Conservation (phyloP, 768 basidiomycete genomes). For the Sporobolomyces phaffii region DNA sequence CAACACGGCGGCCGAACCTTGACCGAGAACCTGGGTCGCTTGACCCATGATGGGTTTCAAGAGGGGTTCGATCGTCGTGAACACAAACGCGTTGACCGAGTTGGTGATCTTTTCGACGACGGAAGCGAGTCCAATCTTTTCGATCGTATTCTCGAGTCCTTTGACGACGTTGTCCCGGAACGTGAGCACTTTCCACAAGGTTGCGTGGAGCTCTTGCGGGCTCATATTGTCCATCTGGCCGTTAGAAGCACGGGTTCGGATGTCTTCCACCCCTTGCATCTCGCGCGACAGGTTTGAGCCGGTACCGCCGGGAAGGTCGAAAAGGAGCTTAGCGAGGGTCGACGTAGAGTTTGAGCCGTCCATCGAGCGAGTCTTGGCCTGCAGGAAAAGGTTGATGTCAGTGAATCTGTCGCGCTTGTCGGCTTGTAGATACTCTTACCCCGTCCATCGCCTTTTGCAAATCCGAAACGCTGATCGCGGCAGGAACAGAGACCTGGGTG, state of each 20-base stretch:
- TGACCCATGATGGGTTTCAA: conserved; percentile 59
- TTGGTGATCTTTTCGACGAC: conserved; percentile 75
- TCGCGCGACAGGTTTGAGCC: conserved; percentile 40
- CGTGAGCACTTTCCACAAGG: conserved; percentile 75
- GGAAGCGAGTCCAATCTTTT: conserved; percentile 69
- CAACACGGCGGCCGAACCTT: conserved; percentile 69
- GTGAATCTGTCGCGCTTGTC: too few relatives aligned
- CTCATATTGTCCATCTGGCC: conserved; percentile 68
- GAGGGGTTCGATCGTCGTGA: conserved; percentile 78
- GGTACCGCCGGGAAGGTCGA: conserved; percentile 58
- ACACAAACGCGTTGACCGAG: conserved; percentile 66
- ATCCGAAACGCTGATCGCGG: conserved; percentile 60
- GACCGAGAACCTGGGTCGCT: conserved; percentile 59
- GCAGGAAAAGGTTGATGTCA: conserved; percentile 35
- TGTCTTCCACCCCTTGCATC: conserved; percentile 59
- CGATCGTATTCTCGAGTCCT: conserved; percentile 69
- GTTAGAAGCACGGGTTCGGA: conserved; percentile 59
- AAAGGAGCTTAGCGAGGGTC: conserved; percentile 58
- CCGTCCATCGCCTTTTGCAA: conserved; percentile 69
- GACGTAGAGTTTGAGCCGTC: conserved; percentile 45
- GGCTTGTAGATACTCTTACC: too few relatives aligned
- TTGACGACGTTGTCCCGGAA: conserved; percentile 76
- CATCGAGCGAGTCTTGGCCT: conserved; percentile 41
- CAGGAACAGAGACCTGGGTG: too few relatives aligned
- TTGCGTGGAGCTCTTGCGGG: conserved; percentile 77